These are phyloP conservation scores for Spraguea lophii DNA, from an alignment of 371 early-diverging fungal genomes.

Conservation along the genomic window DNA sequence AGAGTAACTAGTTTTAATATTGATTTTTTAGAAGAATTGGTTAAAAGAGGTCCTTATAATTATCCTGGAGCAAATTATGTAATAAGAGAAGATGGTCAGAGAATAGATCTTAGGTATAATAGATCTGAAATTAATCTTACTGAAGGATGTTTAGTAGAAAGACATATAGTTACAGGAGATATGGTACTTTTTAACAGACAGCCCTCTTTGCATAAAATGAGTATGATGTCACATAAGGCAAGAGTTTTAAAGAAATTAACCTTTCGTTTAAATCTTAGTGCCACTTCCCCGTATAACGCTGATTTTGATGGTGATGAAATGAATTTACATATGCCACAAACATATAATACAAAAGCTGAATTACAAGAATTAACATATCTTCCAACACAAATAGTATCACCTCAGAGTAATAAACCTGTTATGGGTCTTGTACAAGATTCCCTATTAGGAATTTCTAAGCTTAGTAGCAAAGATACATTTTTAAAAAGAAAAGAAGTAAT, in stretches of 20 bases:
- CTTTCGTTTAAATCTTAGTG: conserved; percentile 89
- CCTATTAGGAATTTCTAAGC: conserved; percentile 76
- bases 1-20: conserved; percentile 91
- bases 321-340: conserved; percentile 98
- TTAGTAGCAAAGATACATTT: conserved; percentile 80
- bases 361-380: conserved; percentile 82
- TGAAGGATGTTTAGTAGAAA: conserved; percentile 76
- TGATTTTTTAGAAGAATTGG: conserved; percentile 60
- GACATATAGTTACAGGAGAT: conserved; percentile 84
- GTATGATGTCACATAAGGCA: conserved; percentile 97
- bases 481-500: conserved; percentile 67
- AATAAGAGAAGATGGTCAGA: conserved; percentile 76
- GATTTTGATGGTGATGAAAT: conserved; percentile 99
- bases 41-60: conserved; percentile 77
- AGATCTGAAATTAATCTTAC: conserved; percentile 70
- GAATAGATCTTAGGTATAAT: conserved; percentile 76
- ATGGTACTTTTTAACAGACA: conserved; percentile 97
- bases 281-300: conserved; percentile 96
- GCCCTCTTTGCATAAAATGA: conserved; percentile 98
- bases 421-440: conserved; percentile 99
- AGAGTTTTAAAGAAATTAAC: conserved; percentile 93
- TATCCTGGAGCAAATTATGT: conserved; percentile 98
- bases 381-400: conserved; percentile 83
- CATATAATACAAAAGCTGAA: conserved; percentile 73
- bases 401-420: conserved; percentile 87